phyloP scores from a whole-genome alignment of 768 basidiomycete genomes.

The Phlebiopsis gigantea region DNA sequence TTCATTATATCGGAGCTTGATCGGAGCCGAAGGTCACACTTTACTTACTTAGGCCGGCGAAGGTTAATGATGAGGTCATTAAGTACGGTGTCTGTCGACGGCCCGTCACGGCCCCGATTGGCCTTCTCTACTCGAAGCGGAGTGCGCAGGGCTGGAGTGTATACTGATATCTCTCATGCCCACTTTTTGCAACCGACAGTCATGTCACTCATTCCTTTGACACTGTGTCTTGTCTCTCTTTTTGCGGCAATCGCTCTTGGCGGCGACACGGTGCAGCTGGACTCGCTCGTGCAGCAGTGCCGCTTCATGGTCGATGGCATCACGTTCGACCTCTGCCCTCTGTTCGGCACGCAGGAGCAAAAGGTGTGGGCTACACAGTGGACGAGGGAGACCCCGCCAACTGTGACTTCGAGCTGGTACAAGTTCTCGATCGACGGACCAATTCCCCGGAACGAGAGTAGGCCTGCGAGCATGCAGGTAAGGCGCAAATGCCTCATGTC shows the following conservation, averaged over 20 bases:
- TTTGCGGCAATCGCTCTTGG: neutral
- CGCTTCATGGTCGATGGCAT: conserved; percentile 19
- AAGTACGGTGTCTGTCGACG: neutral
- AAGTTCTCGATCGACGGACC: conserved; percentile 22
- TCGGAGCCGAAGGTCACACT: neutral
- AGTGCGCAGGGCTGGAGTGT: neutral
- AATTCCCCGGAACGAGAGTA: conserved; percentile 17
- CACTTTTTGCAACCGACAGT: conserved; percentile 1
- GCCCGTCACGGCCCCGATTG: neutral
- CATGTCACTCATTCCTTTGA: conserved; percentile 9
- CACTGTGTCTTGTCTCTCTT: neutral
- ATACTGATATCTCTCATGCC: neutral
- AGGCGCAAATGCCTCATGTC: conserved; percentile 3
- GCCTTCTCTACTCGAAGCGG: neutral
- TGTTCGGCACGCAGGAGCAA: conserved; percentile 19
- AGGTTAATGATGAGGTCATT: neutral
- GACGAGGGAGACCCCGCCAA: conserved; percentile 22
- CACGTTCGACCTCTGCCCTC: conserved; percentile 26
- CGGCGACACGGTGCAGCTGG: conserved; percentile 13
- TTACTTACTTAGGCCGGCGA: neutral
- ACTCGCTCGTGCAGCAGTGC: conserved; percentile 18
- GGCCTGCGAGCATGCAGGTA: conserved; percentile 27
- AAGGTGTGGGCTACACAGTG: conserved; percentile 15
- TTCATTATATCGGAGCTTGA: too few relatives aligned
- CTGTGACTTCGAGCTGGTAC: conserved; percentile 25